These are phyloP conservation scores for Phoma sp. DNA, from an alignment of 2,329 filamentous ascomycete species.

Conservation along the genomic window DNA sequence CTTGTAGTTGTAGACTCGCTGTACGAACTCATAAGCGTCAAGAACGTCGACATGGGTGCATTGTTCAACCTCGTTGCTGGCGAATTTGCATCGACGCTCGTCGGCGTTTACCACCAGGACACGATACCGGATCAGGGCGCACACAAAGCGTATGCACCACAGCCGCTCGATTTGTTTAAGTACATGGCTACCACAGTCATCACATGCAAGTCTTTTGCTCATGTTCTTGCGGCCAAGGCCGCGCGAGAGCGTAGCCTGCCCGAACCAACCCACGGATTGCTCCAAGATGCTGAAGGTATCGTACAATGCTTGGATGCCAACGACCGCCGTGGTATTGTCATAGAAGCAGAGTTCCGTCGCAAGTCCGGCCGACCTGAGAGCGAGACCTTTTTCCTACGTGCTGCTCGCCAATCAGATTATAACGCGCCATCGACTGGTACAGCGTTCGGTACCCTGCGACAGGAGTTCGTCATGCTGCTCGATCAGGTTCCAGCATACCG, in stretches of 20 bases:
- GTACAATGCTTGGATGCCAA: constrained; percentile 68
- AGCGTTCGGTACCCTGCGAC: constrained; percentile 47
- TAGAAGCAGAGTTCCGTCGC: constrained; percentile 85
- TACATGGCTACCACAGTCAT: constrained; percentile 92
- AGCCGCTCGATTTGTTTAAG: constrained; percentile 71
- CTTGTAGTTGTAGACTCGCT: constrained; percentile 83
- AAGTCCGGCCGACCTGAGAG: constrained; percentile 79
- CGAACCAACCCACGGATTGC: constrained; percentile 79
- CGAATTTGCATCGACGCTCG: constrained; percentile 70
- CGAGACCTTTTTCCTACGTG: constrained; percentile 67
- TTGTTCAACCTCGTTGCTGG: constrained; percentile 71
- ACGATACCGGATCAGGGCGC: constrained; percentile 56
- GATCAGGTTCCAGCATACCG: constrained; percentile 68
- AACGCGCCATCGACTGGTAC: constrained; percentile 18
- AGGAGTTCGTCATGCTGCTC: constrained; percentile 66
- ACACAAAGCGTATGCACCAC: constrained; percentile 51
- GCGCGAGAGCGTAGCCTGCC: constrained; percentile 76
- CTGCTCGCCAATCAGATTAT: constrained; percentile 25
- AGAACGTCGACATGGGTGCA: constrained; percentile 60
- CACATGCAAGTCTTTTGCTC: constrained; percentile 72
- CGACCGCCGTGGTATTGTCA: constrained; percentile 66
- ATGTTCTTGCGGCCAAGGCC: constrained; percentile 75
- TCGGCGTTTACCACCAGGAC: constrained; percentile 84
- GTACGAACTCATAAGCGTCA: constrained; percentile 61
- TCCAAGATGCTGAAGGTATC: constrained; percentile 78